phyloP scores from a whole-genome alignment of 495 filamentous ascomycete species.

The Tuber indicum region DNA sequence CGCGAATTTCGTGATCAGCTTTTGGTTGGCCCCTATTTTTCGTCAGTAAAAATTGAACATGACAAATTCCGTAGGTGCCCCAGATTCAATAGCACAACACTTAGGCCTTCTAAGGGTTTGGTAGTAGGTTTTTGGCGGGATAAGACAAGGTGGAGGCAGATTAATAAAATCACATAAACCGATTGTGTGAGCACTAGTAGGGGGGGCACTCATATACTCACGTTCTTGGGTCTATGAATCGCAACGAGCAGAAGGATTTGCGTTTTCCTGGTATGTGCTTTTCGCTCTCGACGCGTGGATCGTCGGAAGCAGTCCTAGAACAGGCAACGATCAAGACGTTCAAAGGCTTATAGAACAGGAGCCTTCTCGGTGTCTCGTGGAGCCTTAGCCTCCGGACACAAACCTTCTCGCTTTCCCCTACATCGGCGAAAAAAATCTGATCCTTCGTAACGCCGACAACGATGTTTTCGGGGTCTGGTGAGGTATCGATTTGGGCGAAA shows the following conservation, averaged over 20 bases:
- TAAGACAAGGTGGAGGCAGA: background rate
- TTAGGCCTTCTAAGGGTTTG: background rate
- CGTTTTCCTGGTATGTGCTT: conserved; percentile 27
- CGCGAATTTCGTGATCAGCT: conserved; percentile 34
- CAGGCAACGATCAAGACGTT: conserved; percentile 40
- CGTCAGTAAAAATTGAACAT: background rate
- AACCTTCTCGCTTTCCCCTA: conserved; percentile 38
- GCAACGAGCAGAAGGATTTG: conserved; percentile 37
- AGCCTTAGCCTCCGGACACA: conserved; percentile 39
- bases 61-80: background rate
- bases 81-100: background rate
- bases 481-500: conserved; percentile 36
- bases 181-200: background rate
- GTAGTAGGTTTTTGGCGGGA: background rate
- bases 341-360: conserved; percentile 38
- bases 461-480: conserved; percentile 34
- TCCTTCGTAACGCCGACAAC: conserved; percentile 39
- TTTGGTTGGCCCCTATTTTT: conserved; percentile 27
- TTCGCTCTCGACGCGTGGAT: conserved; percentile 27
- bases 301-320: conserved; percentile 30
- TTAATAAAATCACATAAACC: background rate
- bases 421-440: conserved; percentile 39
- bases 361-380: conserved; percentile 38
- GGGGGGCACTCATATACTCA: conserved; percentile 11
- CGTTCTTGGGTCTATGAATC: conserved; percentile 40